Percentiles rank a stretch among this genome's conserved stretches.
phyloP scores from a whole-genome alignment of 108 stramenopile species.

The Pseudonitzschia multistriata region DNA sequence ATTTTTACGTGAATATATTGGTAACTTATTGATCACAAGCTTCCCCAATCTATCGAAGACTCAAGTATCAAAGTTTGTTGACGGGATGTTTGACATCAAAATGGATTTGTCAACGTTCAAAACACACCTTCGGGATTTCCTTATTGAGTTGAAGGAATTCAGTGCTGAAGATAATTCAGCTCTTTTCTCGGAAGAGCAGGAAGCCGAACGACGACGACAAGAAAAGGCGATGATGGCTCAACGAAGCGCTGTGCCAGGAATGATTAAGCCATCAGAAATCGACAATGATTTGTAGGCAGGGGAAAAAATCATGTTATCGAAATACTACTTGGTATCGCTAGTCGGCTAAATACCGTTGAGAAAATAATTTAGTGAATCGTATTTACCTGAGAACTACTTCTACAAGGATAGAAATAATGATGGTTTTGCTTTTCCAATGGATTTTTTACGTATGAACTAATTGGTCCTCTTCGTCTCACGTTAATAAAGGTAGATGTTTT shows the following conservation, averaged over 20 bases:
- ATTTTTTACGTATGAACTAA: no score
- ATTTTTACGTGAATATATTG: constrained; percentile 92
- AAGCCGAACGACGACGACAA: constrained; percentile 57
- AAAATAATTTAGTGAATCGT: no score
- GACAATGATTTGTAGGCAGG: constrained; percentile 81
- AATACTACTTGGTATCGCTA: no score
- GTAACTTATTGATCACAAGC: constrained; percentile 82
- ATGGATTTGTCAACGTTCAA: constrained; percentile 98
- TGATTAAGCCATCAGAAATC: constrained; percentile 95
- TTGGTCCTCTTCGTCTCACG: no score
- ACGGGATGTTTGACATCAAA: constrained; percentile 94
- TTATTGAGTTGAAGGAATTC: constrained; percentile 98
- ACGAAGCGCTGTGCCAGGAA: constrained; percentile 93
- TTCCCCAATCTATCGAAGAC: constrained; percentile 93
- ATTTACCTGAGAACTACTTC: no score
- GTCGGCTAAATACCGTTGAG: no score
- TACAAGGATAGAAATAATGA: no score
- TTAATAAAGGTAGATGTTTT: not conserved
- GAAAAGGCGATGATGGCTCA: constrained; percentile 72
- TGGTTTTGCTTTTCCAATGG: no score
- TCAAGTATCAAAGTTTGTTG: constrained; percentile 92
- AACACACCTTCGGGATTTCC: constrained; percentile 96
- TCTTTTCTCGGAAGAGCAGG: constrained; percentile 90
- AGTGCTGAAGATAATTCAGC: constrained; percentile 94
- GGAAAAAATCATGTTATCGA: not conserved